Base-by-base conservation (phyloP, 2,329 filamentous ascomycete species). In the Fusarium tuaranense region DNA sequence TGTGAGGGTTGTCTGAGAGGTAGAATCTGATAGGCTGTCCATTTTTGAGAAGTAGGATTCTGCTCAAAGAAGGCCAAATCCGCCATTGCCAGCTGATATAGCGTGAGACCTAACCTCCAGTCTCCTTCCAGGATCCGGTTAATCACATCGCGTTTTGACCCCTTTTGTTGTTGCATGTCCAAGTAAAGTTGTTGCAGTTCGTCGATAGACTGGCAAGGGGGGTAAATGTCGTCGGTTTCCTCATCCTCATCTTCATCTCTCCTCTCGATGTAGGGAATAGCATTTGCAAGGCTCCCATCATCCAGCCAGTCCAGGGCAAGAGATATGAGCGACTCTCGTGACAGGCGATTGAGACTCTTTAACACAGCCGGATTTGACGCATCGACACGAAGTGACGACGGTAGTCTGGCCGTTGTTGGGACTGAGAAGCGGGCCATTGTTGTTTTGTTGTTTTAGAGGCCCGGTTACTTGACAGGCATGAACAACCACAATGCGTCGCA, bases 291-390 rank as follows among this genome's bases (percentile, higher is more conserved):
- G 72, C 93, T 92, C 72, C 87, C 86, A 59, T 92, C 89, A 67
- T 92, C 90, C 4, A 97, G 90, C 95, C 95, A 97, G 84, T 93
- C 89, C 25, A 95, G 87, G 1, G 89, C 93, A 10, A 97, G 88
- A 0, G 91, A 89, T 30, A 97, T 84, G 25, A 97, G 88, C 0
- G 93, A 91, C 57, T 91, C 85, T 61, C 94, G 91, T 2, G 94
- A 93, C 20, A 97, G 88, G 65, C 92, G 92, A 70, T 86, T 88
- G 59, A 97, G 87, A 46, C 89, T 87, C 81, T 93, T 94, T 73
- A 88, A 81, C 59, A 95, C 88, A 34, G 91, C 86, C 55, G 89
- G 85, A 79, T 92, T 93, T 68, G 89, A 86, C 10, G 92, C 86
- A 67, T 91, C 88, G 78, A 96, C 88, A 76, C 91, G 91, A 73